Conservation (phyloP, 2,329 filamentous ascomycete species). For the Penicillium sp. region DNA sequence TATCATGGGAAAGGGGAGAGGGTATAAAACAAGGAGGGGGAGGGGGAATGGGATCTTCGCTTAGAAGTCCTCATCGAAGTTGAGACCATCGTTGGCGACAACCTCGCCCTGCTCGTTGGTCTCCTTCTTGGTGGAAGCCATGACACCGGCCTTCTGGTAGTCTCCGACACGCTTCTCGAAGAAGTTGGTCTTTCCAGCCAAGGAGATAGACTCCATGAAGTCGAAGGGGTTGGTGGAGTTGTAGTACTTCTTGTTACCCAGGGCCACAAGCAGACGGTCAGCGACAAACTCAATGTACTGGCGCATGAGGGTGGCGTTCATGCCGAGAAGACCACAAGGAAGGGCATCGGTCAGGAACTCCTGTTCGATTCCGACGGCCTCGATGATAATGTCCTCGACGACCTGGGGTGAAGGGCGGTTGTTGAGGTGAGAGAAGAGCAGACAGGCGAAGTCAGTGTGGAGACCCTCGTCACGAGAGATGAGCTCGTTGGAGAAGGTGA, state of each 20-base stretch:
- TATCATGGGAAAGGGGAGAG: constrained; percentile 28
- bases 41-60: constrained; percentile 27
- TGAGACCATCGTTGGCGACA: constrained; percentile 64
- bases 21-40: constrained; percentile 26
- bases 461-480: constrained; percentile 99
- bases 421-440: constrained; percentile 96
- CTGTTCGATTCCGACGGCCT: constrained; percentile 92
- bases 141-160: constrained; percentile 99
- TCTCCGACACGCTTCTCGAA: constrained; percentile 99
- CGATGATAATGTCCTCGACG: constrained; percentile 85
- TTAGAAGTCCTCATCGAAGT: constrained; percentile 97
- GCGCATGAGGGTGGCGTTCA: constrained; percentile 97
- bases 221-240: constrained; percentile 95
- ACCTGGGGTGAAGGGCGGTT: constrained; percentile 81
- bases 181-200: constrained; percentile 99
- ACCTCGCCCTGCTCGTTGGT: constrained; percentile 51
- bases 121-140: constrained; percentile 84
- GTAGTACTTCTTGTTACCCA: constrained; percentile 94
- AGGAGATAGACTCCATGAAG: constrained; percentile 99
- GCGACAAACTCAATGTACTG: constrained; percentile 99
- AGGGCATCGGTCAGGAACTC: constrained; percentile 97
- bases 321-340: constrained; percentile 88
- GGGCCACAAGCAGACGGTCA: constrained; percentile 86
- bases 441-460: constrained; percentile 98
- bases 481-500: constrained; percentile 99